Evolutionary conservation across 1,284 basidiomycete species (phyloP).

Genomic region (Boletus semigastroideus): DNA sequence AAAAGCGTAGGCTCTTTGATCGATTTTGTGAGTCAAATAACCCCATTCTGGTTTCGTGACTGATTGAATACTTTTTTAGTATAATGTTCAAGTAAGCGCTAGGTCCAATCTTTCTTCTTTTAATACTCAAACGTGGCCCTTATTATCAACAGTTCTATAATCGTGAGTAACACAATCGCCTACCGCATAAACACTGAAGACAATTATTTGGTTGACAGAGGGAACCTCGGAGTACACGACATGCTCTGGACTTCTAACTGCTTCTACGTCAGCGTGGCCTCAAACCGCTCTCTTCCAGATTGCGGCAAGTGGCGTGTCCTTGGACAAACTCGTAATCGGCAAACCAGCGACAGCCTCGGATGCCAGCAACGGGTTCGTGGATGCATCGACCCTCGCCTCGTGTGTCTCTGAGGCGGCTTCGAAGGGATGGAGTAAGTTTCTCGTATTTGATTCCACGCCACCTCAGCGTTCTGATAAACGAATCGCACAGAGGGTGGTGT

Average conservation of each 20-base stretch:
- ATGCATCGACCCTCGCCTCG: slow-evolving; percentile 47
- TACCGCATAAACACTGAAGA: not conserved
- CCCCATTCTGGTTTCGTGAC: not conserved
- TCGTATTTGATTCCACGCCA: not conserved
- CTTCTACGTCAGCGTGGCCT: slow-evolving; percentile 41
- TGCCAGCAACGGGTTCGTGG: slow-evolving; percentile 60
- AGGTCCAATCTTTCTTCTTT: not conserved
- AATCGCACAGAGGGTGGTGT: slow-evolving; percentile 47
- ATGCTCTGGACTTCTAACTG: slow-evolving; percentile 43
- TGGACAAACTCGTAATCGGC: slow-evolving; percentile 58
- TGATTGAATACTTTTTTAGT: slow-evolving; percentile 26
- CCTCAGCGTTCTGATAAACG: slow-evolving; percentile 2
- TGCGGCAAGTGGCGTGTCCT: slow-evolving; percentile 49
- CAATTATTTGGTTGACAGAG: slow-evolving; percentile 31
- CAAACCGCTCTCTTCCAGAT: slow-evolving; percentile 60
- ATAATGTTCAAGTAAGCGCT: slow-evolving; percentile 44
- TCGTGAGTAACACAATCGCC: slow-evolving; percentile 40
- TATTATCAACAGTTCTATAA: slow-evolving; percentile 55
- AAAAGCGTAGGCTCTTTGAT: slow-evolving; percentile 54
- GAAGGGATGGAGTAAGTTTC: slow-evolving; percentile 54
- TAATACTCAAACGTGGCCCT: not conserved
- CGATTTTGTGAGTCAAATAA: slow-evolving; percentile 44
- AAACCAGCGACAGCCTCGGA: slow-evolving; percentile 57
- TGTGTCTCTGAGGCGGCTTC: slow-evolving; percentile 56
- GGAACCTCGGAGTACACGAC: slow-evolving; percentile 46